Evolutionary conservation across 352 stramenopile genomes (phyloP).

Genomic region (Phytophthora meadii): DNA sequence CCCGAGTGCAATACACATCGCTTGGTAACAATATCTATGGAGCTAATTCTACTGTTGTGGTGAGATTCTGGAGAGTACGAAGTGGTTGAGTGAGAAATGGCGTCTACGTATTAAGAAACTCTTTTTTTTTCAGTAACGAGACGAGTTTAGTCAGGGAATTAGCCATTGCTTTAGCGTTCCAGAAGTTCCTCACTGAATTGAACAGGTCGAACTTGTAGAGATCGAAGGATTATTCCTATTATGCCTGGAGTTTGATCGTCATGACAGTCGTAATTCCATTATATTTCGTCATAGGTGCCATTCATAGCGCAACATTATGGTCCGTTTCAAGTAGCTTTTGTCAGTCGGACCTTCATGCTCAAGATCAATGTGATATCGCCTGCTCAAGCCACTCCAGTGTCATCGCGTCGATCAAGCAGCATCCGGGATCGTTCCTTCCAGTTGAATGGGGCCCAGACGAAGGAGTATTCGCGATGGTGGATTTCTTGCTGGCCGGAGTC

Average conservation of each 20-base stretch:
- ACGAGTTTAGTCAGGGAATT: slow-evolving; percentile 10
- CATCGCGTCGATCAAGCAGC: neutral
- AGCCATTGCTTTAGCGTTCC: slow-evolving; percentile 1
- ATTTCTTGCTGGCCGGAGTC: slow-evolving; percentile 12
- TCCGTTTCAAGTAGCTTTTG: neutral
- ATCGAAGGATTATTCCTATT: neutral
- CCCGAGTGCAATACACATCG: too few species aligned
- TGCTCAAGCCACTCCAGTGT: neutral
- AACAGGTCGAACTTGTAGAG: slow-evolving; percentile 17
- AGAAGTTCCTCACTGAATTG: slow-evolving; percentile 15
- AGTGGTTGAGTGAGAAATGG: too few species aligned
- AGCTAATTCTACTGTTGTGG: too few species aligned
- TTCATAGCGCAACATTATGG: neutral
- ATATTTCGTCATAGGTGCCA: neutral
- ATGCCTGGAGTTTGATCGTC: too few species aligned
- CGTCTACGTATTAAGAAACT: slow-evolving; percentile 11
- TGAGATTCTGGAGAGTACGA: too few species aligned
- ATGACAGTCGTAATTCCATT: too few species aligned
- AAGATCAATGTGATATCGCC: neutral
- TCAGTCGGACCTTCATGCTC: neutral
- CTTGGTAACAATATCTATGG: too few species aligned
- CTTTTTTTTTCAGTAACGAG: slow-evolving; percentile 29
- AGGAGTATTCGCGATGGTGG: neutral
- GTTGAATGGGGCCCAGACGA: neutral
- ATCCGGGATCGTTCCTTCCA: neutral